Evolutionary conservation across 139 green algal genomes (phyloP).

Genomic region (Yamagishiella unicocca): DNA sequence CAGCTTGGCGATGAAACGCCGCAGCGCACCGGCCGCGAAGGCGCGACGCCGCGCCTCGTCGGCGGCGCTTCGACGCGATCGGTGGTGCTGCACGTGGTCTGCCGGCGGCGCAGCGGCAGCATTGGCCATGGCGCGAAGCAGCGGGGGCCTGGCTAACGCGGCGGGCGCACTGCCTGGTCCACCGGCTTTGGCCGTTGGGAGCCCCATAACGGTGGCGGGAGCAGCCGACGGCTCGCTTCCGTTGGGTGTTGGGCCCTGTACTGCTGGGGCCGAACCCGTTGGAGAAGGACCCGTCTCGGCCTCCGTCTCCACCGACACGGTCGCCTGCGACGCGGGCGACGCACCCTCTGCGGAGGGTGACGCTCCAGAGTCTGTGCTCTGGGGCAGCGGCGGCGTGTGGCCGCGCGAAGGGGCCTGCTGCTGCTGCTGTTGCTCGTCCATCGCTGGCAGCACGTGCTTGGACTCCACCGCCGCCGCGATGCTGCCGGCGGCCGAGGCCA

Average conservation of each 20-base stretch:
- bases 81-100: conserved; percentile 33
- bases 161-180: too few species aligned
- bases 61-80: conserved; percentile 1
- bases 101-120: background rate
- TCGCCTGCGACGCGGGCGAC: background rate
- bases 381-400: background rate
- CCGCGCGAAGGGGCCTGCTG: background rate
- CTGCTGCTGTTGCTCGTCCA: conserved; percentile 4
- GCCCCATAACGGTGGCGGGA: background rate
- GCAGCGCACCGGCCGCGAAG: conserved; percentile 56
- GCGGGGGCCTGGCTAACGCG: too few species aligned
- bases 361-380: too few species aligned
- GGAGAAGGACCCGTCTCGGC: too few species aligned
- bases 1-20: conserved; percentile 59
- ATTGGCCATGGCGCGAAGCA: too few species aligned
- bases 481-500: conserved; percentile 57
- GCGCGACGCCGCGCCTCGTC: conserved; percentile 45
- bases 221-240: background rate
- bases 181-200: too few species aligned
- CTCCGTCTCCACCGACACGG: background rate
- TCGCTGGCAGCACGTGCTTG: conserved; percentile 48
- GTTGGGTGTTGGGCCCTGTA: background rate
- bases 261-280: too few species aligned
- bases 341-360: too few species aligned
- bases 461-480: conserved; percentile 65